Conservation (phyloP, 1,139 yeast species). For the Blastobotrys illinoisensis region DNA sequence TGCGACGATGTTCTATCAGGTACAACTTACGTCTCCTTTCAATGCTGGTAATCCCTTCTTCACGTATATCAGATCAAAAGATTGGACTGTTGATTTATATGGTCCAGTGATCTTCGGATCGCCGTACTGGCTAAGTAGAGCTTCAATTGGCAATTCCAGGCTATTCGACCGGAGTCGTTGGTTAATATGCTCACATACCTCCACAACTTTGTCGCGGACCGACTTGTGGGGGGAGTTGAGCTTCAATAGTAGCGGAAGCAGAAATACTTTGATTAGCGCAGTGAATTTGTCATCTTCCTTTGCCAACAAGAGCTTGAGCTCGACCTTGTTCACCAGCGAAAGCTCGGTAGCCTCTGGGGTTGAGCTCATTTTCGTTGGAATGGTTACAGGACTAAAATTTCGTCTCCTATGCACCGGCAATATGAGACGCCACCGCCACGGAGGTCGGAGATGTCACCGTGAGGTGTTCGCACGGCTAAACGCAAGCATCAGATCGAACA, state of each 20-base stretch:
- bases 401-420: neutral
- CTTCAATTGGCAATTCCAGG: constrained; percentile 55
- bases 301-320: constrained; percentile 76
- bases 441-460: neutral
- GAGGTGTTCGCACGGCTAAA: neutral
- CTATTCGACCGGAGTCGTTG: constrained; percentile 55
- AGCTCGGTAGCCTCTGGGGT: constrained; percentile 21
- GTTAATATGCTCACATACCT: constrained; percentile 59
- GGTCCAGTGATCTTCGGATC: constrained; percentile 44
- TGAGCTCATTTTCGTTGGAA: neutral
- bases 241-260: constrained; percentile 75
- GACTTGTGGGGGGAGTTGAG: constrained; percentile 63
- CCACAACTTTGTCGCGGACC: constrained; percentile 66
- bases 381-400: neutral
- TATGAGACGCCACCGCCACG: neutral
- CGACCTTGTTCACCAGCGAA: constrained; percentile 47
- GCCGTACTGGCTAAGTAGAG: constrained; percentile 59
- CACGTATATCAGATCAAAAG: constrained; percentile 62
- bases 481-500: no score
- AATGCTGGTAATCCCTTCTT: constrained; percentile 53
- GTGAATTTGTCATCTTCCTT: constrained; percentile 62
- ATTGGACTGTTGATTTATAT: constrained; percentile 45
- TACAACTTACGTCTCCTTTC: constrained; percentile 14
- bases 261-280: constrained; percentile 51
- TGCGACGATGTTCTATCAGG: neutral